phyloP scores from a whole-genome alignment of 331 rosid species.

The Cydonia oblonga region DNA sequence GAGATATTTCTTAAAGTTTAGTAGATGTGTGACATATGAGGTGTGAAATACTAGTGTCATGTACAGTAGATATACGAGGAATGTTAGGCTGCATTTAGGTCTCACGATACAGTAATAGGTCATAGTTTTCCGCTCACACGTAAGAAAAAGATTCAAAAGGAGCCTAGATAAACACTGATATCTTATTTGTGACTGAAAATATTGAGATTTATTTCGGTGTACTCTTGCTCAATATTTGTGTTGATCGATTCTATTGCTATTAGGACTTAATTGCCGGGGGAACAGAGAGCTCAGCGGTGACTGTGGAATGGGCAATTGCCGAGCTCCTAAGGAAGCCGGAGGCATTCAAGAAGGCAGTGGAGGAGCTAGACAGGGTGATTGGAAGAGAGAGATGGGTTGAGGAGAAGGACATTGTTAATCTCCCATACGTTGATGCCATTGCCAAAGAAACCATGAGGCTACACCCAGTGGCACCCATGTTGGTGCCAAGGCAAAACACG shows the following conservation, averaged over 20 bases:
- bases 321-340: conserved; percentile 57
- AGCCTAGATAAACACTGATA: neutral
- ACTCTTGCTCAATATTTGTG: too few species aligned
- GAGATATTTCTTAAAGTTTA: neutral
- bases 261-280: conserved; percentile 74
- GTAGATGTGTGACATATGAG: neutral
- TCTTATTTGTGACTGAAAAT: neutral
- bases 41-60: neutral
- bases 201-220: neutral
- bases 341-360: conserved; percentile 35
- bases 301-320: conserved; percentile 66
- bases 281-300: conserved; percentile 71
- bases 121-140: neutral
- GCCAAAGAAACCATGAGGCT: conserved; percentile 63
- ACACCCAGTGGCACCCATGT: conserved; percentile 73
- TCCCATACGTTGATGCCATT: conserved; percentile 47
- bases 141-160: too few species aligned
- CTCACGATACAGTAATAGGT: neutral
- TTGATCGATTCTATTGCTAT: neutral
- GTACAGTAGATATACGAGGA: neutral
- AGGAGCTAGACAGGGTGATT: conserved; percentile 58
- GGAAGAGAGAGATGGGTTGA: conserved; percentile 78
- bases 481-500: conserved; percentile 38
- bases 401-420: conserved; percentile 48
- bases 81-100: neutral